Conservation (phyloP, 257 asterid genomes). For the Solanum etuberosum region DNA sequence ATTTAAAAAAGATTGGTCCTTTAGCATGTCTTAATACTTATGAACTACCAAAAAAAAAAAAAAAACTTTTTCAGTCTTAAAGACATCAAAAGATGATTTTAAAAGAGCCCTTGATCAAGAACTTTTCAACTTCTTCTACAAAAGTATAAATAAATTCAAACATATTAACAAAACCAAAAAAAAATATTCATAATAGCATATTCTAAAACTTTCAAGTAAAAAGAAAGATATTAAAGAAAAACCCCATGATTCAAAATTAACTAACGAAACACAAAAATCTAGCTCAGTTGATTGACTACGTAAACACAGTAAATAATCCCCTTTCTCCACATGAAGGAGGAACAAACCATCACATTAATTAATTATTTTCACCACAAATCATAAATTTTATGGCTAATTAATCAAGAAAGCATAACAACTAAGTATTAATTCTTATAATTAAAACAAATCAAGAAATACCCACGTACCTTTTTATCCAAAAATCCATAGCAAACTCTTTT, state of each 20-base stretch:
- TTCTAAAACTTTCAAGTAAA: neutral
- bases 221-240: neutral
- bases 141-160: neutral
- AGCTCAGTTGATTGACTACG: neutral
- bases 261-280: neutral
- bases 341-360: neutral
- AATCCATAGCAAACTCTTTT: neutral
- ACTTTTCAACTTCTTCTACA: neutral
- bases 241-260: neutral
- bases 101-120: neutral
- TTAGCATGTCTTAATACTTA: neutral
- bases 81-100: neutral
- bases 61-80: neutral
- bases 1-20: neutral
- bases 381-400: neutral
- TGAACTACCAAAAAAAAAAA: neutral
- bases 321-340: neutral
- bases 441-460: neutral
- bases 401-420: neutral
- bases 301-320: neutral
- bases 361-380: neutral
- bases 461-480: neutral
- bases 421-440: neutral
- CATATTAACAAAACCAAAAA: neutral
- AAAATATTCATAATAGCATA: neutral